Base-by-base conservation (phyloP, 371 early-diverging fungal species). In the Mucor saturninus region DNA sequence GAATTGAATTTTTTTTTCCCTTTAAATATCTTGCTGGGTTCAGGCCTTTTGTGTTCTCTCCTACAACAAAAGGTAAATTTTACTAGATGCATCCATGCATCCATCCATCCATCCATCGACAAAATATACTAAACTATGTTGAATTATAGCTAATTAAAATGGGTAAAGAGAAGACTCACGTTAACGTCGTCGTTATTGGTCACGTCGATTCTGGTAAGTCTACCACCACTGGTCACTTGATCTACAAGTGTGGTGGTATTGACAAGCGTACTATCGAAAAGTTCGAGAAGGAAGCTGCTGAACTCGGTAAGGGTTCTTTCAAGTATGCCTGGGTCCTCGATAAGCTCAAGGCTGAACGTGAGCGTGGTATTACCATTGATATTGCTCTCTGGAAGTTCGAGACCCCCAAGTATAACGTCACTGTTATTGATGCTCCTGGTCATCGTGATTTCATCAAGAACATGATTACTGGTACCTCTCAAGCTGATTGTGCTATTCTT, bases 371-470 rank as follows among this genome's bases (percentile, higher is more conserved):
- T 82, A 96, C 97, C 84, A 95, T 97, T 68, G 97, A 96, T 83
- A 95, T 95, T 84, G 98, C 95, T 79, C 91, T 92, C 85, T 95
- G 97, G 91, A 93, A 93, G 89, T 98, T 99, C 94, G 96, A 96
- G 80, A 94, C 99, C 73, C 90, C 92, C 85, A 93, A 94, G 89
- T 94, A 89, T 89, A 82, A 91, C 81, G 93, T 96, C 73, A 96
- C 96, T 80, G 92, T 97, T 84, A 95, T 97, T 83, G 97, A 97
- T 83, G 98, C 99, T 74, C 99, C 99, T 57, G 99, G 99, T 54
- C 99, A 99, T 89, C 93, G 98, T 83, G 96, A 97, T 84, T 99
- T 97, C 90, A 96, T 99, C 87, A 93, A 95, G 89, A 98, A 97
- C 95, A 98, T 99, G 99, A 98, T 99, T 79, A 94, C 95, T 75